phyloP scores from a whole-genome alignment of 495 filamentous ascomycete species.

The Tuber aestivum region DNA sequence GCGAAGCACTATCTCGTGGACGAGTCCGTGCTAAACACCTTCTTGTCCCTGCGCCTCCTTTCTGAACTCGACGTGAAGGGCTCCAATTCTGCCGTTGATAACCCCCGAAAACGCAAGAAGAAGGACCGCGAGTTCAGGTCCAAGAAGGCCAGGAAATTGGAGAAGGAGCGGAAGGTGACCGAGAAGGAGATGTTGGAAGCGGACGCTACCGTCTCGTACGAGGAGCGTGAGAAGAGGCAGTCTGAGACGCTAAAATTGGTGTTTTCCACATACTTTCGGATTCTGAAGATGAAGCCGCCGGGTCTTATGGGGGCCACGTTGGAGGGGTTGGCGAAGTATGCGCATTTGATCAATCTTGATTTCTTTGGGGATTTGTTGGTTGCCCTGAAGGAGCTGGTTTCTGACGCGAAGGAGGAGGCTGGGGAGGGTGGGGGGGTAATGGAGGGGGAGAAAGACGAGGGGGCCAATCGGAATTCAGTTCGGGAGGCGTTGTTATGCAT shows the following conservation, averaged over 20 bases:
- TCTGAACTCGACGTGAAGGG: conserved; percentile 78
- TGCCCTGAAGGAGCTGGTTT: conserved; percentile 84
- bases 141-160: conserved; percentile 64
- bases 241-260: conserved; percentile 92
- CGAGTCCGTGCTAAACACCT: conserved; percentile 81
- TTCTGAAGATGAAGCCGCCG: conserved; percentile 71
- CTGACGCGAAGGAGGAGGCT: conserved; percentile 51
- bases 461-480: conserved; percentile 56
- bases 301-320: conserved; percentile 88
- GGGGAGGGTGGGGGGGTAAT: conserved; percentile 44
- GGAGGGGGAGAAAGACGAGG: conserved; percentile 44
- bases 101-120: conserved; percentile 42
- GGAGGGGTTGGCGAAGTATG: conserved; percentile 84
- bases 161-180: conserved; percentile 75
- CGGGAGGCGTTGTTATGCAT: conserved; percentile 90
- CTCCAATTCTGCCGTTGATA: conserved; percentile 65
- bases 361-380: conserved; percentile 97
- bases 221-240: conserved; percentile 87
- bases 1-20: conserved; percentile 69
- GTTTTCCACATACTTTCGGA: conserved; percentile 89
- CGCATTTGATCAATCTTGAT: conserved; percentile 94
- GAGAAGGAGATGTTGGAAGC: conserved; percentile 92
- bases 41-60: conserved; percentile 81
- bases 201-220: conserved; percentile 80
- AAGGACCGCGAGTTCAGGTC: conserved; percentile 59